Conservation (phyloP, 2,329 filamentous ascomycete species). For the Cordyceps cateniannulata region DNA sequence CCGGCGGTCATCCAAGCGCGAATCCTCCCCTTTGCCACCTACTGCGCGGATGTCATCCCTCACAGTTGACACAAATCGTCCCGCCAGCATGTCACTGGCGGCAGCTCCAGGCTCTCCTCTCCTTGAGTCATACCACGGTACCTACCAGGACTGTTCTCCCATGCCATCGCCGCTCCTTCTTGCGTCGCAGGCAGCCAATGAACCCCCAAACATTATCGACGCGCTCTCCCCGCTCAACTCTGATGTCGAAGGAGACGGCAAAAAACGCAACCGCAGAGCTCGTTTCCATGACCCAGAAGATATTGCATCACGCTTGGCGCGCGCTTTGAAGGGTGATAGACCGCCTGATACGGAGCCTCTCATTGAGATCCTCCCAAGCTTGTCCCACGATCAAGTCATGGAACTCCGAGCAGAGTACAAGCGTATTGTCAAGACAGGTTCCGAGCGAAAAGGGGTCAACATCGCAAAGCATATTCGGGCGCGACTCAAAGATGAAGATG, state of each 20-base stretch:
- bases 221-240: slow-evolving; percentile 47
- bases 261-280: slow-evolving; percentile 50
- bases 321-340: slow-evolving; percentile 63
- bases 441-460: slow-evolving; percentile 70
- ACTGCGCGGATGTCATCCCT: slow-evolving; percentile 46
- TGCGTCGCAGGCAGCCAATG: slow-evolving; percentile 38
- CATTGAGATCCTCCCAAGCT: slow-evolving; percentile 74
- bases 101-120: slow-evolving; percentile 72
- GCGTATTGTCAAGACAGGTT: slow-evolving; percentile 72
- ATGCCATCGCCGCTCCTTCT: slow-evolving; percentile 79
- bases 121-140: slow-evolving; percentile 86
- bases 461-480: slow-evolving; percentile 78
- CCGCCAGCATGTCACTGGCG: slow-evolving; percentile 38
- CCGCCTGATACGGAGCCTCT: slow-evolving; percentile 63
- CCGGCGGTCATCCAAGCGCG: slow-evolving; percentile 31
- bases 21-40: slow-evolving; percentile 43
- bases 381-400: slow-evolving; percentile 83
- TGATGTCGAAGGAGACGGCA: slow-evolving; percentile 35
- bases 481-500: slow-evolving; percentile 64
- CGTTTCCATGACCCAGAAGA: slow-evolving; percentile 81
- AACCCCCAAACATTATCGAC: slow-evolving; percentile 43
- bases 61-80: slow-evolving; percentile 40
- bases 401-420: slow-evolving; percentile 88
- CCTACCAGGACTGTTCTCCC: slow-evolving; percentile 88
- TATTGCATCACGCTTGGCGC: slow-evolving; percentile 69